Evolutionary conservation across 202 grass and related monocot genomes (phyloP).

Genomic region (Panicum hallii): DNA sequence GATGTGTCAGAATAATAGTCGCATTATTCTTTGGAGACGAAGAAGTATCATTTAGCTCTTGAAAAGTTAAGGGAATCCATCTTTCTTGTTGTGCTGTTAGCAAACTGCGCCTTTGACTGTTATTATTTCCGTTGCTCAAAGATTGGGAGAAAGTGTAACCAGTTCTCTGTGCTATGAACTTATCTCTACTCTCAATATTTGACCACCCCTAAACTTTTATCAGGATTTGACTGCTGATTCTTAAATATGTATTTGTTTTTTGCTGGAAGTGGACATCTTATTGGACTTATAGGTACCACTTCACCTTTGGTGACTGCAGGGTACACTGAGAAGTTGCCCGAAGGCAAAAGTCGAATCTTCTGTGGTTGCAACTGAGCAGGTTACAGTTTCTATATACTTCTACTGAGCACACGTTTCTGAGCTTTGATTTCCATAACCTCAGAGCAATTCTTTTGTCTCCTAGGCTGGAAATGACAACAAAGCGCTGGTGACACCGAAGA

Average conservation of each 20-base stretch:
- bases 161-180: conserved; percentile 22
- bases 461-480: conserved; percentile 43
- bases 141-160: neutral
- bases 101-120: conserved; percentile 11
- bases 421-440: conserved; percentile 16
- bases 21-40: neutral
- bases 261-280: conserved; percentile 1
- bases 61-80: conserved; percentile 22
- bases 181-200: conserved; percentile 16
- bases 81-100: conserved; percentile 18
- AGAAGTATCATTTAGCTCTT: neutral
- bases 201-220: neutral
- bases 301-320: conserved; percentile 53
- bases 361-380: conserved; percentile 60
- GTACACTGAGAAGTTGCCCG: conserved; percentile 75
- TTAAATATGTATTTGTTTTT: conserved; percentile 13
- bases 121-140: conserved; percentile 27
- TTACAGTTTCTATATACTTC: conserved; percentile 44
- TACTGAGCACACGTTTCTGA: conserved; percentile 11
- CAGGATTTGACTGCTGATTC: conserved; percentile 23
- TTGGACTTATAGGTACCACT: conserved; percentile 20
- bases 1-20: conserved; percentile 17
- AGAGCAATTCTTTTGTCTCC: conserved; percentile 36
- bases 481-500: conserved; percentile 31
- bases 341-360: conserved; percentile 66